These are phyloP conservation scores for Monilinia fructicola DNA, from an alignment of 2,329 filamentous ascomycete genomes.

Conservation along the genomic window DNA sequence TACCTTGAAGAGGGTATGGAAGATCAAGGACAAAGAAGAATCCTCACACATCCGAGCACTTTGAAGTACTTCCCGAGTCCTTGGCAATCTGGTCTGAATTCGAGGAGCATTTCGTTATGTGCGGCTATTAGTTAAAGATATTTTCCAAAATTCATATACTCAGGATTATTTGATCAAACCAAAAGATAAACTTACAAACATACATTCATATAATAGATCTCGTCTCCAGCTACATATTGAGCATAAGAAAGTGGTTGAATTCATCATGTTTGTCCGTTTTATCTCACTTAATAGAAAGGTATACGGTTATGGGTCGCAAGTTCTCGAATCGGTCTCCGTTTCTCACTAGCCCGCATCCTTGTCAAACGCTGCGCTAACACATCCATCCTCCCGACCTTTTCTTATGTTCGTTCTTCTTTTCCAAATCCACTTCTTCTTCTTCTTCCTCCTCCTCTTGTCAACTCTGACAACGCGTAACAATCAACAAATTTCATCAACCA, in stretches of 20 bases:
- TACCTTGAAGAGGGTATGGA: background rate
- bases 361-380: slow-evolving; percentile 35
- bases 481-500: slow-evolving; percentile 34
- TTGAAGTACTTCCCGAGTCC: slow-evolving; percentile 8
- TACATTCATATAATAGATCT: slow-evolving; percentile 45
- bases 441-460: slow-evolving; percentile 42
- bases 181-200: slow-evolving; percentile 35
- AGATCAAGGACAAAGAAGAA: slow-evolving; percentile 11
- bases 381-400: slow-evolving; percentile 20
- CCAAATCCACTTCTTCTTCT: slow-evolving; percentile 39
- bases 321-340: slow-evolving; percentile 22
- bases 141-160: slow-evolving; percentile 16
- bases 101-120: slow-evolving; percentile 20
- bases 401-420: slow-evolving; percentile 22
- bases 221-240: slow-evolving; percentile 56
- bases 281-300: slow-evolving; percentile 1
- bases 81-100: slow-evolving; percentile 11
- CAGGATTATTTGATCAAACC: slow-evolving; percentile 29
- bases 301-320: slow-evolving; percentile 22
- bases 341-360: slow-evolving; percentile 19
- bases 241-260: slow-evolving; percentile 56
- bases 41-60: slow-evolving; percentile 8
- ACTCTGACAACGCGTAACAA: slow-evolving; percentile 35
- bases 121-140: slow-evolving; percentile 14
- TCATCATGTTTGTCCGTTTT: background rate